These are phyloP conservation scores for Avena atlantica DNA, from an alignment of 176 grass and related monocot species.

Conservation along the genomic window DNA sequence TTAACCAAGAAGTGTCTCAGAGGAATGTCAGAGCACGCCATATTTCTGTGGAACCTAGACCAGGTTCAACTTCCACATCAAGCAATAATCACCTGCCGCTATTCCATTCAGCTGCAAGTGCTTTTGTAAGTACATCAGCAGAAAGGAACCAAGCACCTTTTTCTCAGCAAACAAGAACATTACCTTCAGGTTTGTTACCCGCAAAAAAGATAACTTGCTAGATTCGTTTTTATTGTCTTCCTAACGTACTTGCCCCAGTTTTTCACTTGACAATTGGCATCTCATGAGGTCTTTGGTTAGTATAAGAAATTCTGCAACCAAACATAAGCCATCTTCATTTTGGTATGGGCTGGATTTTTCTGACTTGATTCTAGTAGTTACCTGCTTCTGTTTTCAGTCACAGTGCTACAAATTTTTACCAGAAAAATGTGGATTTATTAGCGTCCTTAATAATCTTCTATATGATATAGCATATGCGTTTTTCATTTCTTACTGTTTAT, in stretches of 20 bases:
- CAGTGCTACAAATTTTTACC: slow-evolving; percentile 27
- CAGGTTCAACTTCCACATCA: slow-evolving; percentile 41
- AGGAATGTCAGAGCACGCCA: slow-evolving; percentile 73
- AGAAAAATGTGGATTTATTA: slow-evolving; percentile 24
- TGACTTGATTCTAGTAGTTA: slow-evolving; percentile 19
- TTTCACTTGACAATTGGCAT: slow-evolving; percentile 5
- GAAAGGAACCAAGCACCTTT: slow-evolving; percentile 42
- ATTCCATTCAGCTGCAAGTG: slow-evolving; percentile 45
- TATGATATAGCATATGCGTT: not conserved
- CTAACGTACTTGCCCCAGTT: not conserved
- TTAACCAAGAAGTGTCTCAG: slow-evolving; percentile 50
- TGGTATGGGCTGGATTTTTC: not conserved
- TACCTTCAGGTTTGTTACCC: slow-evolving; percentile 53
- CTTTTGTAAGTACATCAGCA: slow-evolving; percentile 24
- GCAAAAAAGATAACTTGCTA: not conserved
- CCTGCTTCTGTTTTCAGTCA: not conserved
- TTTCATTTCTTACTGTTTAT: not conserved
- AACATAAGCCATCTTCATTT: slow-evolving; percentile 3
- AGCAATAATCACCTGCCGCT: not conserved
- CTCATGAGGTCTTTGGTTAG: not conserved
- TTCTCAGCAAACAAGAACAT: slow-evolving; percentile 34
- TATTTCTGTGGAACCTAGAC: slow-evolving; percentile 47
- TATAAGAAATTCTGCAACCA: not conserved
- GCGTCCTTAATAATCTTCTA: not conserved
- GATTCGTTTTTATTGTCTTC: slow-evolving; percentile 18